A percentile compares a stretch with the other conserved stretches of the same genome.
These are phyloP conservation scores for Yamadazyma sp. DNA, from an alignment of 805 yeast genomes.

Conservation along the genomic window DNA sequence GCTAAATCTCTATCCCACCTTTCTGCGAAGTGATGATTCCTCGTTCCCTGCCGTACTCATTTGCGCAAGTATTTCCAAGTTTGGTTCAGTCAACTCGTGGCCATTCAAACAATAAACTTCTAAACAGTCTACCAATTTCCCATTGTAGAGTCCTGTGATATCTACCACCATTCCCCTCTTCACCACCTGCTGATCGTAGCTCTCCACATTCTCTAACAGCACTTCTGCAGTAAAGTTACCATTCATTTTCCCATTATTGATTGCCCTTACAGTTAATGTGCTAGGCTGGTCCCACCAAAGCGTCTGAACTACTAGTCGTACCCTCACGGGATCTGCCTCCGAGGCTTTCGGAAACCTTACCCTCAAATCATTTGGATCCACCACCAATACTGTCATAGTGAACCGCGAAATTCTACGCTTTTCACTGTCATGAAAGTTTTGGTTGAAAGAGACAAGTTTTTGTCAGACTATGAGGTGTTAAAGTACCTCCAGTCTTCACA, in stretches of 20 bases:
- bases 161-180: slow-evolving; percentile 27
- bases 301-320: slow-evolving; percentile 33
- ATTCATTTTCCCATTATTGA: neutral
- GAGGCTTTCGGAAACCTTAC: slow-evolving; percentile 25
- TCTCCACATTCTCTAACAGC: neutral
- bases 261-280: slow-evolving; percentile 1
- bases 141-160: slow-evolving; percentile 33
- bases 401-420: slow-evolving; percentile 1
- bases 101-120: slow-evolving; percentile 7
- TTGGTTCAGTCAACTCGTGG: slow-evolving; percentile 4
- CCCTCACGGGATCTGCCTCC: slow-evolving; percentile 17
- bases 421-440: slow-evolving; percentile 38
- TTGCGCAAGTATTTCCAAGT: neutral
- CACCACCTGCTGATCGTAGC: neutral
- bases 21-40: too few relatives aligned
- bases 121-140: slow-evolving; percentile 15
- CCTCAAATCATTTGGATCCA: slow-evolving; percentile 27
- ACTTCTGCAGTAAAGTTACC: too few relatives aligned
- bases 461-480: slow-evolving; percentile 66
- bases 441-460: slow-evolving; percentile 52
- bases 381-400: slow-evolving; percentile 29
- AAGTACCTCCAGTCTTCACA: slow-evolving; percentile 50
- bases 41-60: slow-evolving; percentile 2
- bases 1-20: too few relatives aligned
- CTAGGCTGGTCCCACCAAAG: slow-evolving; percentile 13